These are phyloP conservation scores for Cicer judaicum DNA, from an alignment of 306 rosid species.

Conservation along the genomic window DNA sequence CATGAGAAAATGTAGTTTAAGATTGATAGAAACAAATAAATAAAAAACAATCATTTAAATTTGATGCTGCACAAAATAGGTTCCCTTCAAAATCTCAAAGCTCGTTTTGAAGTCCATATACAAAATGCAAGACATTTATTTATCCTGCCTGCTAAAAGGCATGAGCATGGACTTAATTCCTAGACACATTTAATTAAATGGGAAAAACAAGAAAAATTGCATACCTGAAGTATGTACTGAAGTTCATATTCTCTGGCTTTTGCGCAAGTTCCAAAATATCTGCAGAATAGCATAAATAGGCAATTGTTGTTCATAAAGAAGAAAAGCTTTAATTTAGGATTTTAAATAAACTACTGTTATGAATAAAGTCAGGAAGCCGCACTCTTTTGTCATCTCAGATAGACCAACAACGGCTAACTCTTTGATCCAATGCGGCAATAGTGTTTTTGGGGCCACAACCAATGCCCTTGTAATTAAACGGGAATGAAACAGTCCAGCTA, in stretches of 20 bases:
- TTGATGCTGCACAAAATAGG: conserved; percentile 7
- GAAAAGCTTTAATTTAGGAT: conserved; percentile 1
- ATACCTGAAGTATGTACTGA: conserved; percentile 82
- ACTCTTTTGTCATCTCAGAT: conserved; percentile 80
- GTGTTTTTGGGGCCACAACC: conserved; percentile 88
- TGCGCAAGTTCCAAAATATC: conserved; percentile 70
- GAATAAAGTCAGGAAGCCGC: conserved; percentile 49
- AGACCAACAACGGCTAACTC: conserved; percentile 89
- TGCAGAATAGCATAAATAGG: conserved; percentile 45
- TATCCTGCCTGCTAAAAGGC: conserved; percentile 4
- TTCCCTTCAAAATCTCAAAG: conserved; percentile 19
- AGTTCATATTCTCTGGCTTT: conserved; percentile 84
- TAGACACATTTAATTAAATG: conserved; percentile 22
- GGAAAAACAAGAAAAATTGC: conserved; percentile 27
- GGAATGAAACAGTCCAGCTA: conserved; percentile 84
- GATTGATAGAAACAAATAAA: conserved; percentile 24
- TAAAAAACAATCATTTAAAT: not conserved
- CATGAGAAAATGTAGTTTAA: conserved; percentile 25
- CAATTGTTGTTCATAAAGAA: conserved; percentile 12
- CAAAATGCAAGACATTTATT: conserved; percentile 7
- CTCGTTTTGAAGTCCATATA: conserved; percentile 9
- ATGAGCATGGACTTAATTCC: not conserved
- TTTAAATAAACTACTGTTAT: conserved; percentile 25
- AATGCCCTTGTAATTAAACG: conserved; percentile 71
- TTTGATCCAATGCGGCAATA: conserved; percentile 88